Conservation (phyloP, 768 basidiomycete genomes). For the Naematelia encephala region DNA sequence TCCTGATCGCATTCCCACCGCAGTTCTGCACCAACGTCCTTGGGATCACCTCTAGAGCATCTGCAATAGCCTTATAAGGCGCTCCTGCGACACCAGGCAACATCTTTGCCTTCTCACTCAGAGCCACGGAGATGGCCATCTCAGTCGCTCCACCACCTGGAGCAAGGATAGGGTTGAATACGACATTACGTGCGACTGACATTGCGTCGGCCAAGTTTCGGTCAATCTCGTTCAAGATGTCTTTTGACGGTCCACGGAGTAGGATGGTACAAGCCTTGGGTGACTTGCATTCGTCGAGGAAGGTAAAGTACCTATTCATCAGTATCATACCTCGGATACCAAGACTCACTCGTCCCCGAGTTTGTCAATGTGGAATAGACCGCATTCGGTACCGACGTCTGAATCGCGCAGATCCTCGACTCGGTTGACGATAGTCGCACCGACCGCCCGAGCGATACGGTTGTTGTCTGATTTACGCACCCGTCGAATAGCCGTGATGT, state of each 20-base stretch:
- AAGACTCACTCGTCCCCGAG: constrained; percentile 80
- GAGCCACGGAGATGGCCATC: constrained; percentile 90
- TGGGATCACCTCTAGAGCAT: constrained; percentile 97
- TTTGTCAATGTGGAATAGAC: constrained; percentile 94
- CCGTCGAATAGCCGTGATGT: constrained; percentile 90
- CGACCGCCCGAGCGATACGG: constrained; percentile 90
- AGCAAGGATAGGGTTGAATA: constrained; percentile 89
- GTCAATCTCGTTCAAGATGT: constrained; percentile 96
- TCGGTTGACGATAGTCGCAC: constrained; percentile 94
- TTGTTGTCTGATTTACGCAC: constrained; percentile 99
- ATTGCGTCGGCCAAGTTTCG: constrained; percentile 97
- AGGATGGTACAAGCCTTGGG: constrained; percentile 98
- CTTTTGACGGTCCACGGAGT: constrained; percentile 94
- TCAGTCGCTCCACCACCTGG: constrained; percentile 97
- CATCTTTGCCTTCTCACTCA: constrained; percentile 66
- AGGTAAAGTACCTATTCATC: constrained; percentile 81
- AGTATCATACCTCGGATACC: neutral
- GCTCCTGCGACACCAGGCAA: constrained; percentile 86
- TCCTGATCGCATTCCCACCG: constrained; percentile 90
- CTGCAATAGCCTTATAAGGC: constrained; percentile 86
- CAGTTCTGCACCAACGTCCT: constrained; percentile 90
- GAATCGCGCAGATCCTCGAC: constrained; percentile 88
- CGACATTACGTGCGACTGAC: constrained; percentile 92
- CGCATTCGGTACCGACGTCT: constrained; percentile 89
- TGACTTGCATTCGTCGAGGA: constrained; percentile 81